Evolutionary conservation across 352 stramenopile species (phyloP), one percentile per base, ranked within the genome.

Genomic region (Pythium aquatile): DNA sequence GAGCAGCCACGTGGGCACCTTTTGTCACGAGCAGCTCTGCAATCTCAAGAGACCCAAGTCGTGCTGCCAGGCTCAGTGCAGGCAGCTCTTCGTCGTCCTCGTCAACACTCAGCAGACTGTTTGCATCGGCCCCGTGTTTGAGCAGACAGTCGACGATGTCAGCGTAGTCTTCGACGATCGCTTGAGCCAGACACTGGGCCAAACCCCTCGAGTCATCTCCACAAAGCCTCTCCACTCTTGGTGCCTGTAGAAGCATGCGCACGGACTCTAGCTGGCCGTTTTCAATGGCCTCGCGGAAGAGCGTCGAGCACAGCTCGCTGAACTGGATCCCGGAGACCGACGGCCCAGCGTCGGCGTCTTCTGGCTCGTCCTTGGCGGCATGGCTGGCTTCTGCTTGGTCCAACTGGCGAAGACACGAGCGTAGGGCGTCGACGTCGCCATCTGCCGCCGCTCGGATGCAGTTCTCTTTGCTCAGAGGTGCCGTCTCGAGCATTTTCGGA

Each of bases 11-110:
- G n/a, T 61, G 33, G 2, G 64, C 68, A n/a, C 68, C 68, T 1
- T 55, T 54, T 2, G 20, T 2, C 1, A 75, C 3, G 9, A 75
- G 56, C 3, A 72, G 29, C 44, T 72, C 32, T 13, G 39, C 64
- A 13, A 72, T 68, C 40, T 75, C 68, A 1, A 75, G 14, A 1
- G 63, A 61, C 3, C 68, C 68, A 1, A 71, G 39, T 17, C 51
- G 63, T 5, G 55, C 39, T 14, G 63, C 68, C 7, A 69, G 44
- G 28, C 7, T 47, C 42, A 75, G 40, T 30, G 59, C 46, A 2
- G 47, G 13, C 7, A 66, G 24, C 1, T 56, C 49, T 3, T 57
- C 49, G 53, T 62, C 61, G 7, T 58, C 30, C 0, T 39, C 44
- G 1, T 42, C 46, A 26, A 49, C 49, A 33, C 37, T 46, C 20